phyloP scores from a whole-genome alignment of 2,329 filamentous ascomycete genomes.

The Xenoacremonium recifei region DNA sequence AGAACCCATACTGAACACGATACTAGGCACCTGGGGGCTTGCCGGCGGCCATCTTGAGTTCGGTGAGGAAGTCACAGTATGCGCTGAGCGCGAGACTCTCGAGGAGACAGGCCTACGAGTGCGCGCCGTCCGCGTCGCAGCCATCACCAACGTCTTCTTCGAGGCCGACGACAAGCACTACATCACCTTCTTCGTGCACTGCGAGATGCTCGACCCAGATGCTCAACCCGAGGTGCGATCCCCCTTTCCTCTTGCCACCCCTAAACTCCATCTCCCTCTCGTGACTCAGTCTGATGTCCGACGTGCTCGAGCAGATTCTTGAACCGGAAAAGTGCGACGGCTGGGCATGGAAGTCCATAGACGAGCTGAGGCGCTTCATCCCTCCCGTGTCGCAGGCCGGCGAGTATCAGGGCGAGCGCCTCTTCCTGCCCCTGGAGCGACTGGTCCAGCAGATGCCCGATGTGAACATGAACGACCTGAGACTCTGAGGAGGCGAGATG shows the following conservation, averaged over 20 bases:
- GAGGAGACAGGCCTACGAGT: slow-evolving; percentile 70
- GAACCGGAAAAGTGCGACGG: slow-evolving; percentile 51
- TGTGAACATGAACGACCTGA: slow-evolving; percentile 18
- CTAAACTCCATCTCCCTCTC: too few relatives aligned
- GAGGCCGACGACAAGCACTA: slow-evolving; percentile 64
- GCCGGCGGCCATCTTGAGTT: slow-evolving; percentile 76
- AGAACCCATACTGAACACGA: slow-evolving; percentile 8
- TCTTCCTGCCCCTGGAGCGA: slow-evolving; percentile 34
- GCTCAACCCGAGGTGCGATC: slow-evolving; percentile 53
- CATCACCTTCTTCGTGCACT: slow-evolving; percentile 67
- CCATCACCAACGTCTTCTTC: slow-evolving; percentile 68
- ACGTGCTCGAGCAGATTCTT: slow-evolving; percentile 27
- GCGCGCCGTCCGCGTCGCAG: slow-evolving; percentile 49
- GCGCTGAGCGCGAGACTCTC: slow-evolving; percentile 63
- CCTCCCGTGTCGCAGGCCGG: slow-evolving; percentile 10
- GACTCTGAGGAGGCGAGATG: slow-evolving; percentile 2
- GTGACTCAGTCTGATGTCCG: neutral
- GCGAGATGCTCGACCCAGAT: slow-evolving; percentile 43
- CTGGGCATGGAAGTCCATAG: slow-evolving; percentile 50
- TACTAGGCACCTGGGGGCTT: slow-evolving; percentile 59
- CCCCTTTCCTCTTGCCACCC: too few relatives aligned
- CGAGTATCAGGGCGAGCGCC: slow-evolving; percentile 10
- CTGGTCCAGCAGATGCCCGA: slow-evolving; percentile 26
- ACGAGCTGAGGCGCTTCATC: slow-evolving; percentile 35
- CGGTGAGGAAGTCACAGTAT: slow-evolving; percentile 60